Base-by-base conservation (phyloP, 257 asterid species). In the Salvia hispanica region DNA sequence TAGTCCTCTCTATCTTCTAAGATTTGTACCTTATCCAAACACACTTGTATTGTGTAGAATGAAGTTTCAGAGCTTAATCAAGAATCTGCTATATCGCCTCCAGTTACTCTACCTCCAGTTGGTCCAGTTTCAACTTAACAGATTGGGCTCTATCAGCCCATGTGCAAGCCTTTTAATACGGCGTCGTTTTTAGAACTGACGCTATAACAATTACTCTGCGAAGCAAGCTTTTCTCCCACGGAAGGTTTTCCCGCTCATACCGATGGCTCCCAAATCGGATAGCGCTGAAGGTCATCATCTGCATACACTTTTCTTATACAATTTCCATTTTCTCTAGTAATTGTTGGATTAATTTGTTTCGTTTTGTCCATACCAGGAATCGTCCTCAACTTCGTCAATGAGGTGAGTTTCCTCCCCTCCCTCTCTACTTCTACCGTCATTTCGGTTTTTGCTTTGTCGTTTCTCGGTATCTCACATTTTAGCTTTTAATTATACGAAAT, bases 311-410 rank as follows among this genome's bases (percentile, higher is more conserved):
- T 5, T 25, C 3, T 7, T 34, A 3, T 13, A 25, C 34, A 11
- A 10, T 14, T 47, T 14, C 66, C 25, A 34, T 28, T 58, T 71
- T 0, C 8, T 9, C 9, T 55, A 14, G 13, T 25, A 15, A 25
- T 14, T 37, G 3, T 39, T 34, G 8, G 44, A 13, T 40, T 46
- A 45, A 28, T 50, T 71, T 57, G 34, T 53, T 36, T 33, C n/a
- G 8, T 18, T 34, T 4, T 16, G 60, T 60, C 34, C 45, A 58
- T 72, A 62, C 52, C 96, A 89, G 96, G 86, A 71, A 89, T 92
- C 81, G 98, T 92, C 77, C 97, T 89, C 81, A 89, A 89, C 53
- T 92, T 81, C 86, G 96, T 89, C 28, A 86, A 92, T 71, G 96
- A 89, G 94, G 98, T 89, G 80, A 66, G 18, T 33, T 72, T 64